These are phyloP conservation scores for Yamadazyma tumulicola DNA, from an alignment of 805 yeast genomes.

Conservation along the genomic window DNA sequence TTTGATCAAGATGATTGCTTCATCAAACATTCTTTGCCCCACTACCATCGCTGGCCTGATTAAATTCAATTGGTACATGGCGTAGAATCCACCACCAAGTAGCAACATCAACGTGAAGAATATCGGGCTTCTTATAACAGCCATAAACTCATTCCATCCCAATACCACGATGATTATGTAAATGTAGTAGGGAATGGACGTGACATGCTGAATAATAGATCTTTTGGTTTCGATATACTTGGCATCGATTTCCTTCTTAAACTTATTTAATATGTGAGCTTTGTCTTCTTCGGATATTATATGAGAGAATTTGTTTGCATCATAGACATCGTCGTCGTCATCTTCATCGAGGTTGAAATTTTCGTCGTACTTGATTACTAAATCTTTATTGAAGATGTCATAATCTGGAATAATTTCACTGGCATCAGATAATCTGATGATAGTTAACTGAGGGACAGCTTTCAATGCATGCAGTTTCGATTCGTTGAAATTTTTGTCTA, in stretches of 20 bases:
- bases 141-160: conserved; percentile 96
- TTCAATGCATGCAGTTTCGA: conserved; percentile 59
- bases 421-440: conserved; percentile 52
- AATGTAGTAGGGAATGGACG: conserved; percentile 82
- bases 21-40: conserved; percentile 53
- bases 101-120: conserved; percentile 62
- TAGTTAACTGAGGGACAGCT: conserved; percentile 56
- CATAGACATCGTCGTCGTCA: conserved; percentile 25
- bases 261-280: conserved; percentile 51
- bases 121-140: conserved; percentile 82
- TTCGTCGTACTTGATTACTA: conserved; percentile 21
- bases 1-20: conserved; percentile 55
- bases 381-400: conserved; percentile 33
- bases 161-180: conserved; percentile 67
- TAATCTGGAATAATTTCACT: conserved; percentile 59
- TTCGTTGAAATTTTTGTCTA: conserved; percentile 59
- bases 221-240: conserved; percentile 85
- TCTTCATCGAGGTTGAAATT: conserved; percentile 21
- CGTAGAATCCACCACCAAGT: conserved; percentile 56
- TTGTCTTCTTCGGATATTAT: conserved; percentile 58
- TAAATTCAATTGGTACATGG: conserved; percentile 66
- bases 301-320: conserved; percentile 46
- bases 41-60: conserved; percentile 73
- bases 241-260: conserved; percentile 74
- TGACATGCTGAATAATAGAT: conserved; percentile 69